These are phyloP conservation scores for Sophora flavescens DNA, from an alignment of 306 rosid species.

Conservation along the genomic window DNA sequence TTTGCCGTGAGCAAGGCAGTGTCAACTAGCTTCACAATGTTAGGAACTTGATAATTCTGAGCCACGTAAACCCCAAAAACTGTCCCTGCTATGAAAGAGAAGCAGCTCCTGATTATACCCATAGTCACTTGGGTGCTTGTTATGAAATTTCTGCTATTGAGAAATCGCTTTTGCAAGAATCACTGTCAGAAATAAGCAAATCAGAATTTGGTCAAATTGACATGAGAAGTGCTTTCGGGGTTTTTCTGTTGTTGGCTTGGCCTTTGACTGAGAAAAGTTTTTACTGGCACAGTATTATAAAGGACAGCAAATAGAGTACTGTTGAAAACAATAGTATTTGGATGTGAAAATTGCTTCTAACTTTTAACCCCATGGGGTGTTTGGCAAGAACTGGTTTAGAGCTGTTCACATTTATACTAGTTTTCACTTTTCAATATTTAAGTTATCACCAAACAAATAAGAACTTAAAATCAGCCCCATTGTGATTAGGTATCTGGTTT, in stretches of 20 bases:
- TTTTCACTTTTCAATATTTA: neutral
- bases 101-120: constrained; percentile 83
- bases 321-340: neutral
- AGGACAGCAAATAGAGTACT: neutral
- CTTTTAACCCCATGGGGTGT: neutral
- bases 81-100: constrained; percentile 77
- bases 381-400: constrained; percentile 2
- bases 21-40: constrained; percentile 71
- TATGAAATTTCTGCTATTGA: constrained; percentile 23
- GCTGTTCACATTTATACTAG: constrained; percentile 17
- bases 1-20: constrained; percentile 67
- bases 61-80: constrained; percentile 75
- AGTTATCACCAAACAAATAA: neutral
- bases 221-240: neutral
- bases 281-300: neutral
- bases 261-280: neutral
- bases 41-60: constrained; percentile 86
- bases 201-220: constrained; percentile 30
- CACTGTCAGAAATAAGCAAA: constrained; percentile 38
- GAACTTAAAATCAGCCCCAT: neutral
- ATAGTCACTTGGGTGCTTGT: constrained; percentile 47
- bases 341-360: constrained; percentile 5
- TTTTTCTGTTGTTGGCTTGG: constrained; percentile 15
- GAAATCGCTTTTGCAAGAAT: constrained; percentile 14
- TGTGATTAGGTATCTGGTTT: neutral